Evolutionary conservation across 2,329 filamentous ascomycete species (phyloP).

Genomic region (Pseudocercospora eumusae): DNA sequence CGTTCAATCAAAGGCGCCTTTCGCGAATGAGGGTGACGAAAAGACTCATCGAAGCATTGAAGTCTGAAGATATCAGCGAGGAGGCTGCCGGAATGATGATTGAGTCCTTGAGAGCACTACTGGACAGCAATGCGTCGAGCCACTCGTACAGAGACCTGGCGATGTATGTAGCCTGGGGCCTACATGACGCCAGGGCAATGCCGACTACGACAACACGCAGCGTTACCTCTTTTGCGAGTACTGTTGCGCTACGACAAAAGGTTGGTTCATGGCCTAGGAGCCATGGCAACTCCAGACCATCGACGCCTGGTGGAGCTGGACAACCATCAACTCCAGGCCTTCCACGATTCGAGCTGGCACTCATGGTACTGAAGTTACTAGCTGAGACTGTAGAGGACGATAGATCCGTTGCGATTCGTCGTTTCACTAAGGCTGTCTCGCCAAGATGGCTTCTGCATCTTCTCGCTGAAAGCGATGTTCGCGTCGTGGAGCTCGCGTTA

Average conservation of each 20-base stretch:
- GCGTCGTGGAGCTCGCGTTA: slow-evolving; percentile 76
- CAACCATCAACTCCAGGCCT: slow-evolving; percentile 21
- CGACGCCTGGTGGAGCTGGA: slow-evolving; percentile 30
- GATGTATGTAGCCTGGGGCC: slow-evolving; percentile 88
- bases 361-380: slow-evolving; percentile 35
- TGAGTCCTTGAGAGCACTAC: slow-evolving; percentile 73
- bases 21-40: slow-evolving; percentile 92
- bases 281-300: slow-evolving; percentile 29
- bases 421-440: slow-evolving; percentile 91
- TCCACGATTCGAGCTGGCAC: slow-evolving; percentile 35
- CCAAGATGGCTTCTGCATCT: slow-evolving; percentile 81
- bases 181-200: slow-evolving; percentile 63
- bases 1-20: slow-evolving; percentile 86
- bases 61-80: slow-evolving; percentile 73
- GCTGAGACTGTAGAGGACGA: slow-evolving; percentile 33
- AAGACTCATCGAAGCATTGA: slow-evolving; percentile 83
- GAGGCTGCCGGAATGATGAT: slow-evolving; percentile 76
- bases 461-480: slow-evolving; percentile 79
- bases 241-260: slow-evolving; percentile 34
- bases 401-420: slow-evolving; percentile 44
- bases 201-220: slow-evolving; percentile 28
- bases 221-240: slow-evolving; percentile 35
- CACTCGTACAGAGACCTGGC: slow-evolving; percentile 85
- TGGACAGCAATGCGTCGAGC: slow-evolving; percentile 77
- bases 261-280: slow-evolving; percentile 34